Evolutionary conservation across 2,329 filamentous ascomycete genomes (phyloP).

Genomic region (Fusarium sp.): DNA sequence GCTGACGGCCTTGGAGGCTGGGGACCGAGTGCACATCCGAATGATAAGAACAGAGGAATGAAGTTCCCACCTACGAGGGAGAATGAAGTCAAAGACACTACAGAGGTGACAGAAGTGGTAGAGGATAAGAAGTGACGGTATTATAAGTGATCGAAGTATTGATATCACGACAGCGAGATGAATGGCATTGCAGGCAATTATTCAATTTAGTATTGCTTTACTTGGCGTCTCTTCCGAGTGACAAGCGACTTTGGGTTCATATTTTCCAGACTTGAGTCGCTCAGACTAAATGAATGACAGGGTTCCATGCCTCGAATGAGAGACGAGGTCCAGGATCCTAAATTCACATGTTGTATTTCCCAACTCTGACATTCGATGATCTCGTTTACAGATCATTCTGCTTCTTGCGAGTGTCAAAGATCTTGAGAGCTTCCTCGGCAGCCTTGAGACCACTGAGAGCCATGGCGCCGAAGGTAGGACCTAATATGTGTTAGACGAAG

Average conservation of each 20-base stretch:
- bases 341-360: not conserved
- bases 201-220: not conserved
- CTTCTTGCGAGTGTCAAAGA: slow-evolving; percentile 80
- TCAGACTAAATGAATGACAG: slow-evolving; percentile 26
- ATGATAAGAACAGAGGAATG: slow-evolving; percentile 44
- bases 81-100: not conserved
- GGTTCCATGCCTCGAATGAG: slow-evolving; percentile 21
- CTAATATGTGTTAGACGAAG: slow-evolving; percentile 33
- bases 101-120: not conserved
- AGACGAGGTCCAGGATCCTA: slow-evolving; percentile 2
- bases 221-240: not conserved
- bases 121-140: not conserved
- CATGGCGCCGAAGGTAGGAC: slow-evolving; percentile 90
- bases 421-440: slow-evolving; percentile 82
- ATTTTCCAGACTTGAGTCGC: not conserved
- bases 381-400: slow-evolving; percentile 71
- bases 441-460: slow-evolving; percentile 88
- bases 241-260: not conserved
- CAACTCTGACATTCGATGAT: not conserved
- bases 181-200: not conserved
- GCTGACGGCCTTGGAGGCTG: slow-evolving; percentile 48
- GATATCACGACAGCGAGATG: not conserved
- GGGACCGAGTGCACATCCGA: slow-evolving; percentile 44
- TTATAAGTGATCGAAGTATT: not conserved
- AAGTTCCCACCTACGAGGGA: slow-evolving; percentile 48